Conservation (phyloP, 2,329 filamentous ascomycete species). For the Clarireedia monteithiana region DNA sequence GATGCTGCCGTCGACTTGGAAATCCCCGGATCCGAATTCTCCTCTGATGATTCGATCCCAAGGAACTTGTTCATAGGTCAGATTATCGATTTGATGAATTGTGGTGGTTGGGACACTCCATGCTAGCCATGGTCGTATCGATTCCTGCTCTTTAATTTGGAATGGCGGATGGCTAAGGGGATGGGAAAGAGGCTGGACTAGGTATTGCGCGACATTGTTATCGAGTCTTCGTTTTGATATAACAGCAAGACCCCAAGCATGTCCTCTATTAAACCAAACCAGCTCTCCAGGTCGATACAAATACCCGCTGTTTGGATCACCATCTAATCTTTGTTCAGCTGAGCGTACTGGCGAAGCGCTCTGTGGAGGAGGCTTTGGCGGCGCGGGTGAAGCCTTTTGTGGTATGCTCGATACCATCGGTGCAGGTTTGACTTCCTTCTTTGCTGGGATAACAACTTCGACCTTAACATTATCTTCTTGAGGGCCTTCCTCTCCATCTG, state of each 20-base stretch:
- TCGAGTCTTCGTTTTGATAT: constrained; percentile 38
- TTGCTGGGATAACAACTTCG: constrained; percentile 9
- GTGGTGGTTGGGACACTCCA: constrained; percentile 49
- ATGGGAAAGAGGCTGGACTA: constrained; percentile 42
- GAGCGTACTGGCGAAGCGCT: constrained; percentile 4
- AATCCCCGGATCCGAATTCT: constrained; percentile 36
- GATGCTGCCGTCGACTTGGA: constrained; percentile 49
- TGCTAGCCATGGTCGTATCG: constrained; percentile 48
- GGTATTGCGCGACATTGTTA: constrained; percentile 32
- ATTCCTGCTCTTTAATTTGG: constrained; percentile 37
- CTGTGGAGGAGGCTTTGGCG: constrained; percentile 11
- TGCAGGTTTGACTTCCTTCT: constrained; percentile 12
- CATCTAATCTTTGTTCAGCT: constrained; percentile 42
- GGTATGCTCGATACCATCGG: background rate
- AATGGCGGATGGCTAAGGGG: constrained; percentile 33
- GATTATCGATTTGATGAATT: constrained; percentile 33
- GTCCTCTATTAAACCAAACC: constrained; percentile 45
- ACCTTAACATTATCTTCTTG: constrained; percentile 30
- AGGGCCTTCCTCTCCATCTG: constrained; percentile 34
- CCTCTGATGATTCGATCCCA: constrained; percentile 39
- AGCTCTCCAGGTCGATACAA: constrained; percentile 47
- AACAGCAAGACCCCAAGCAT: constrained; percentile 46
- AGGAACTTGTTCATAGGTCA: constrained; percentile 41
- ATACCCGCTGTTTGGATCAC: constrained; percentile 37
- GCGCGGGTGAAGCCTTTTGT: background rate